These are phyloP conservation scores for Kwoniella shandongensis DNA, from an alignment of 768 basidiomycete species.

Conservation along the genomic window DNA sequence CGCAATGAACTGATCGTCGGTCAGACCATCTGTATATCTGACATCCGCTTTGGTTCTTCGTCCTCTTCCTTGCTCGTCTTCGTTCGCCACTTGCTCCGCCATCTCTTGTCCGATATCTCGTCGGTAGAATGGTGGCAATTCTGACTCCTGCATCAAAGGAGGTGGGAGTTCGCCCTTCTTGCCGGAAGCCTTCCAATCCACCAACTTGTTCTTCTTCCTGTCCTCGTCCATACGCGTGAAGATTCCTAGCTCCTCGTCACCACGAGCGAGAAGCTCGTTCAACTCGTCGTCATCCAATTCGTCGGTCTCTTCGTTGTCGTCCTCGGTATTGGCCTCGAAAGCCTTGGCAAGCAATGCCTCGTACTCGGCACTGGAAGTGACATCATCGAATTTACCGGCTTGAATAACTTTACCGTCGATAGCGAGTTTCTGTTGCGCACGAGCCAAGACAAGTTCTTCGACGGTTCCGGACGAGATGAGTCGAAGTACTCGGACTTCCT, in stretches of 20 bases:
- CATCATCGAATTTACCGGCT: conserved; percentile 98
- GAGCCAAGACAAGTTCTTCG: conserved; percentile 95
- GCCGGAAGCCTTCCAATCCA: conserved; percentile 70
- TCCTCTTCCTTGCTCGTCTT: conserved; percentile 72
- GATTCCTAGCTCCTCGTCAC: conserved; percentile 70
- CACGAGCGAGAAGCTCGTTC: conserved; percentile 85
- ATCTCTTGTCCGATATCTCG: conserved; percentile 59
- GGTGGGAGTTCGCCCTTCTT: conserved; percentile 74
- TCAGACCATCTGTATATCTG: conserved; percentile 88
- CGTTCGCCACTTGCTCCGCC: conserved; percentile 54
- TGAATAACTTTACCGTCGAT: conserved; percentile 99
- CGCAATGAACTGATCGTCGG: conserved; percentile 88
- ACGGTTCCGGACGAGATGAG: conserved; percentile 98
- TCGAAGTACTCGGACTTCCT: conserved; percentile 91
- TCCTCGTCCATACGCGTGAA: conserved; percentile 82
- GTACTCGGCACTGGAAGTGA: conserved; percentile 95
- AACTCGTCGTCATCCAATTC: conserved; percentile 64
- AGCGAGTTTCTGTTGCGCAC: conserved; percentile 92
- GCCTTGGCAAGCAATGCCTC: conserved; percentile 82
- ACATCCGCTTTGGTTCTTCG: conserved; percentile 79
- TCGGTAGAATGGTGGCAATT: conserved; percentile 89
- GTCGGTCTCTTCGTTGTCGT: conserved; percentile 54
- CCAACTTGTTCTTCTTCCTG: conserved; percentile 67
- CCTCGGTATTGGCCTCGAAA: conserved; percentile 58
- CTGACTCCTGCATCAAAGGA: conserved; percentile 77